Percentiles rank a stretch among this genome's conserved stretches.
Conservation (phyloP, 306 rosid species). For the Ormosia emarginata region DNA sequence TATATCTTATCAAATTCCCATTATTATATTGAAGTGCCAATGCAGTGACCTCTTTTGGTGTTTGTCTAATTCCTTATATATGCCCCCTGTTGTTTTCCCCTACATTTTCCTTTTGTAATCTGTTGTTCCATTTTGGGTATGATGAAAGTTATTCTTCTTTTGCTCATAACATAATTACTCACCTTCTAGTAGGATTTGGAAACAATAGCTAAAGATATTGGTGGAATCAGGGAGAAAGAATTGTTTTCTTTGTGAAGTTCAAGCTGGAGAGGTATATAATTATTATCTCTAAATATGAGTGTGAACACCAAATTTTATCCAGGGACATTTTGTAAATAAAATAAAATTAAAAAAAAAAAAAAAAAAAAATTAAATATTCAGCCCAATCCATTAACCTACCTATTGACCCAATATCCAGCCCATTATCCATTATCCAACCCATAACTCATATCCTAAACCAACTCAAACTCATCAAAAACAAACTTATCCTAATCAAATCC, state of each 20-base stretch:
- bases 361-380: no score
- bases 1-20: conserved; percentile 7
- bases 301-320: no score
- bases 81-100: neutral
- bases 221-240: conserved; percentile 67
- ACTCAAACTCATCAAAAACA: no score
- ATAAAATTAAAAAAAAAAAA: no score
- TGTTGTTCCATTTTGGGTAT: conserved; percentile 13
- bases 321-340: no score
- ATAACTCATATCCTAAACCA: no score
- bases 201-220: conserved; percentile 56
- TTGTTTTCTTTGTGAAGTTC: conserved; percentile 59
- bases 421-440: no score
- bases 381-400: no score
- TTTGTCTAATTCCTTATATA: conserved; percentile 13
- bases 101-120: neutral
- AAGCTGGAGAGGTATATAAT: conserved; percentile 61
- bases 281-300: conserved; percentile 1
- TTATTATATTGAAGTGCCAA: neutral
- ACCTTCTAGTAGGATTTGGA: conserved; percentile 62
- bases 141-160: neutral
- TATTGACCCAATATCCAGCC: no score
- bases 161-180: neutral
- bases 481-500: no score
- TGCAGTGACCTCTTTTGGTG: conserved; percentile 11